Conservation (phyloP, 2,329 filamentous ascomycete species). For the Huntiella decipiens region DNA sequence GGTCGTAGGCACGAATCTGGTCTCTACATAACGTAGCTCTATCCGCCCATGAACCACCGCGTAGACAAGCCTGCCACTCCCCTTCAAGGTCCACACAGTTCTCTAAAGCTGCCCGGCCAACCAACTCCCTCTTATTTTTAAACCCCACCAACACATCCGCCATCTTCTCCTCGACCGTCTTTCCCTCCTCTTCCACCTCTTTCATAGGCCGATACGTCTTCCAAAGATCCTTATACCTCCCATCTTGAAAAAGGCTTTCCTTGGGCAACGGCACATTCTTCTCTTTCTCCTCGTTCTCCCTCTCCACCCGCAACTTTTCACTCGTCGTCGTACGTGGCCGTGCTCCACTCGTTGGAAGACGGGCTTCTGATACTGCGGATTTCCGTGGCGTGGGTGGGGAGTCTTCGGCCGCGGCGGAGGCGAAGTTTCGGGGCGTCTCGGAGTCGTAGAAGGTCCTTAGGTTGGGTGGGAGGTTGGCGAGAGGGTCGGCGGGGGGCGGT, state of each 20-base stretch:
- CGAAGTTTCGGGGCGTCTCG: constrained; percentile 59
- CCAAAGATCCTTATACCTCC: constrained; percentile 72
- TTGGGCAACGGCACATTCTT: constrained; percentile 21
- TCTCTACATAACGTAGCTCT: constrained; percentile 62
- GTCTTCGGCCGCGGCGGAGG: constrained; percentile 16
- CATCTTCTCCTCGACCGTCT: constrained; percentile 63
- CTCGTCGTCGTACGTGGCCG: not conserved
- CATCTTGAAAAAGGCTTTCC: constrained; percentile 37
- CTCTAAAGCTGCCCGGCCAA: constrained; percentile 70
- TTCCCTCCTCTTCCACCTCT: constrained; percentile 48
- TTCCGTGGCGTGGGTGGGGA: constrained; percentile 4
- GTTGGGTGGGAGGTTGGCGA: constrained; percentile 61
- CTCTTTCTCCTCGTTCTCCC: constrained; percentile 8
- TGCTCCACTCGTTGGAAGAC: constrained; percentile 10
- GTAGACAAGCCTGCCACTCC: constrained; percentile 67
- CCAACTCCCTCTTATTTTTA: constrained; percentile 61
- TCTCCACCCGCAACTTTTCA: not conserved
- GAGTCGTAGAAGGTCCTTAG: constrained; percentile 70
- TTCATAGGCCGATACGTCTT: constrained; percentile 64
- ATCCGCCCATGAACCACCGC: constrained; percentile 45
- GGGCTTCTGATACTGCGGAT: constrained; percentile 6
- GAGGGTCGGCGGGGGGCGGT: constrained; percentile 32
- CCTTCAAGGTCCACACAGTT: constrained; percentile 83
- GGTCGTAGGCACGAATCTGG: constrained; percentile 59
- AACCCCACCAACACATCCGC: constrained; percentile 63